These are phyloP conservation scores for Elsinoe ampelina DNA, from an alignment of 2,329 filamentous ascomycete species.

Conservation along the genomic window DNA sequence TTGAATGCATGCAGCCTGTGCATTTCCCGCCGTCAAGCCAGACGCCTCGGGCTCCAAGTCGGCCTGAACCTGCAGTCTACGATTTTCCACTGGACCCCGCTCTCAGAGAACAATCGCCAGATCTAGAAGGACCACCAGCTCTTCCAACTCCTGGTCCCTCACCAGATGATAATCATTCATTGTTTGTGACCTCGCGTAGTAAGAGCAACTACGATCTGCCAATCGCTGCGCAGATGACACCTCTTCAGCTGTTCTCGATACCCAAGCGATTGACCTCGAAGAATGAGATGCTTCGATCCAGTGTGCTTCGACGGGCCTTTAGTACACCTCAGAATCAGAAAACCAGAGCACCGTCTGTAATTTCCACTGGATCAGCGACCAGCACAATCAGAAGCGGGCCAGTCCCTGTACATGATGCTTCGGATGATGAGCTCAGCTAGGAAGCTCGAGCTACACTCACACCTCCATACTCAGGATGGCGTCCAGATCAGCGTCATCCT, in stretches of 20 bases:
- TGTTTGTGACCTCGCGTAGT: background rate
- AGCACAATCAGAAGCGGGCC: background rate
- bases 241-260: background rate
- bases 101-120: background rate
- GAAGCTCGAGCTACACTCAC: background rate
- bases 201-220: background rate
- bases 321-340: background rate
- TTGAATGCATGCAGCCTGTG: too few species aligned
- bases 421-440: slow-evolving; percentile 8
- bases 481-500: slow-evolving; percentile 43
- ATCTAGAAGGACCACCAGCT: background rate
- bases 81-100: slow-evolving; percentile 10
- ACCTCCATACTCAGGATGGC: slow-evolving; percentile 40
- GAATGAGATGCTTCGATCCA: slow-evolving; percentile 8
- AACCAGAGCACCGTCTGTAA: background rate
- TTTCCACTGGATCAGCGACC: background rate
- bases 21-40: background rate
- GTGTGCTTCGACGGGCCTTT: background rate
- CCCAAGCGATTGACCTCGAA: background rate
- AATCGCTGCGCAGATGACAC: background rate
- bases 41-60: background rate
- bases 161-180: background rate
- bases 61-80: background rate
- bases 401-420: background rate
- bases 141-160: background rate